Percentiles rank a stretch among this genome's conserved stretches.
phyloP scores from a whole-genome alignment of 1,284 basidiomycete genomes.

The Cutaneotrichosporon spelunceum region DNA sequence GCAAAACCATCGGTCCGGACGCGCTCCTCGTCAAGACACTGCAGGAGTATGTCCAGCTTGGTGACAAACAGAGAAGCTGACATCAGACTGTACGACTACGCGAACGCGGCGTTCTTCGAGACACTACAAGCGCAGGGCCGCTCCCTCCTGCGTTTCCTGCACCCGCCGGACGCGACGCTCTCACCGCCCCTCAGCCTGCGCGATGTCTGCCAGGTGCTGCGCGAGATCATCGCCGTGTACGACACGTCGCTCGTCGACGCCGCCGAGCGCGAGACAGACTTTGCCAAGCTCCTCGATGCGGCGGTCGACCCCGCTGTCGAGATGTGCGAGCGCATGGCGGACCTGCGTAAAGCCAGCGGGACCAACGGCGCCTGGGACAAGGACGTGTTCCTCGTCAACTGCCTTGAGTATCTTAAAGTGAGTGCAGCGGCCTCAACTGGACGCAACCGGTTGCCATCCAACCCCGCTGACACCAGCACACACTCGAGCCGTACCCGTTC shows the following conservation, averaged over 20 bases:
- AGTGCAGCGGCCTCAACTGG: not conserved
- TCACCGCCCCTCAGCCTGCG: conserved; percentile 73
- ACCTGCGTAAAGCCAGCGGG: conserved; percentile 53
- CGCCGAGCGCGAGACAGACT: conserved; percentile 54
- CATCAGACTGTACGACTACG: conserved; percentile 70
- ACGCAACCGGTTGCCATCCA: too few relatives aligned
- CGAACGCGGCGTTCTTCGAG: conserved; percentile 80
- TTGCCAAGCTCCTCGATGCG: conserved; percentile 69
- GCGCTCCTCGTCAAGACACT: conserved; percentile 74
- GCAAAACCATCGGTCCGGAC: conserved; percentile 77
- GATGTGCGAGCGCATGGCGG: conserved; percentile 67
- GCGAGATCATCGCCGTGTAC: conserved; percentile 84
- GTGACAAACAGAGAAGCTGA: not conserved
- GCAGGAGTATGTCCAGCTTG: conserved; percentile 62
- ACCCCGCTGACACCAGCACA: conserved; percentile 54
- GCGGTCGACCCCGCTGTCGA: conserved; percentile 78
- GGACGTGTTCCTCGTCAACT: conserved; percentile 78
- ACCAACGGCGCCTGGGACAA: conserved; percentile 65
- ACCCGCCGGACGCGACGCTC: conserved; percentile 70
- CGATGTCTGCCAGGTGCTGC: conserved; percentile 74
- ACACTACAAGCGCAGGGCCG: conserved; percentile 77
- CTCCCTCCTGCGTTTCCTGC: conserved; percentile 64
- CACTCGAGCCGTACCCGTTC: conserved; percentile 70
- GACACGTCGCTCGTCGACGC: conserved; percentile 67
- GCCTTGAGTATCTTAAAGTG: conserved; percentile 63